A percentile compares a stretch with the other conserved stretches of the same genome.
These are phyloP conservation scores for Pseudoneurospora amorphoporcata DNA, from an alignment of 495 filamentous ascomycete genomes.

Conservation along the genomic window DNA sequence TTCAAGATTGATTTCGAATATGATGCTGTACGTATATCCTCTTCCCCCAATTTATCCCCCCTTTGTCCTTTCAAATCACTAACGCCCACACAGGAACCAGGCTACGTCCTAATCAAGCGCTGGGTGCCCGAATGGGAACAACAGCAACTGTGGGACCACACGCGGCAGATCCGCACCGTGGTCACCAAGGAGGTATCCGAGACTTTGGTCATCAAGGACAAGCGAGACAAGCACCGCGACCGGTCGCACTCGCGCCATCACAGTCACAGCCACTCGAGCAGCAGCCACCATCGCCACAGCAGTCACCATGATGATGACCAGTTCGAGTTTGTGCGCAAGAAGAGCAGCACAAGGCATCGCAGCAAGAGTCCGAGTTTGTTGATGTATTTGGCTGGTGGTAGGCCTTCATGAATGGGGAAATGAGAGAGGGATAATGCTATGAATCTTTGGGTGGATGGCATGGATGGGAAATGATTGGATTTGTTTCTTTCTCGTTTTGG, in stretches of 20 bases:
- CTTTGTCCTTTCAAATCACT: constrained; percentile 8
- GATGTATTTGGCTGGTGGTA: constrained; percentile 37
- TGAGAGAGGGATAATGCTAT: neutral
- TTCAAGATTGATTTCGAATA: constrained; percentile 44
- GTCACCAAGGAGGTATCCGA: constrained; percentile 28
- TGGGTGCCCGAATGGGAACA: constrained; percentile 67
- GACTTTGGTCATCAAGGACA: constrained; percentile 30
- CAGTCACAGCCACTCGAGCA: constrained; percentile 34
- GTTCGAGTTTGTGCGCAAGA: constrained; percentile 53
- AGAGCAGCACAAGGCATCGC: constrained; percentile 31
- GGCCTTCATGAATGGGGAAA: constrained; percentile 19
- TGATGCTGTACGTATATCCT: constrained; percentile 32
- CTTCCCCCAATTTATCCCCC: neutral
- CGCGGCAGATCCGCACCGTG: constrained; percentile 44
- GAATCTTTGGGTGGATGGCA: neutral
- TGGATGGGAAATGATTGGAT: neutral
- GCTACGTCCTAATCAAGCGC: constrained; percentile 66
- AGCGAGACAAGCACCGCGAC: constrained; percentile 17
- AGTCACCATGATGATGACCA: constrained; percentile 40
- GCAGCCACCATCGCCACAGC: constrained; percentile 37
- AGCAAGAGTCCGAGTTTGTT: constrained; percentile 38
- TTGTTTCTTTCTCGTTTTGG: neutral
- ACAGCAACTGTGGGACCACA: constrained; percentile 62
- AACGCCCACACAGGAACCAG: constrained; percentile 42
- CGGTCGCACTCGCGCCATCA: constrained; percentile 30